phyloP scores from a whole-genome alignment of 1,284 basidiomycete species.

The Porogramme epimiltina region DNA sequence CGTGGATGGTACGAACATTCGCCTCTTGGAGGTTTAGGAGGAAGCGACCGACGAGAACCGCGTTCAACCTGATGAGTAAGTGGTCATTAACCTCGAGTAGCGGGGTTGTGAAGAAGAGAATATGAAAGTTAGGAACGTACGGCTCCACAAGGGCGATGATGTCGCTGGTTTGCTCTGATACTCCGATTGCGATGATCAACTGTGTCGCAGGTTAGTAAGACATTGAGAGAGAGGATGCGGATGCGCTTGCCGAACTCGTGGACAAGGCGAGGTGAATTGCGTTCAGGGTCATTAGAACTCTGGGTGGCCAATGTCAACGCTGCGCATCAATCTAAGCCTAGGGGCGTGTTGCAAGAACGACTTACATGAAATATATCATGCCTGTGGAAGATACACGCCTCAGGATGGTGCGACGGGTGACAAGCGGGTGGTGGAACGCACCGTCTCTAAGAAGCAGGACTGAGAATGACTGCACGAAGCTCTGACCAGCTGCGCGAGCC shows the following conservation, averaged over 20 bases:
- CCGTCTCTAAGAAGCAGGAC: conserved; percentile 2
- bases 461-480: neutral
- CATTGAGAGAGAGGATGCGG: neutral
- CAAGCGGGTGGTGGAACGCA: neutral
- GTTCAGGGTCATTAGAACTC: neutral
- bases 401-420: no score
- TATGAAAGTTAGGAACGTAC: no score
- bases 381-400: neutral
- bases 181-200: no score
- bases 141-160: neutral
- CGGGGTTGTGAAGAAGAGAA: neutral
- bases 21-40: neutral
- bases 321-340: neutral
- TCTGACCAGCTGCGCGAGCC: neutral
- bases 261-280: neutral
- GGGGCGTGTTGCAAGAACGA: neutral
- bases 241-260: neutral
- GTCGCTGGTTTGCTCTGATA: neutral
- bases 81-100: no score
- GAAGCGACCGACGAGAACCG: neutral
- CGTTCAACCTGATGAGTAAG: neutral
- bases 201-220: neutral
- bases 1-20: neutral
- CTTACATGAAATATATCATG: neutral
- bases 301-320: neutral